These are phyloP conservation scores for Botrytis paeoniae DNA, from an alignment of 2,329 filamentous ascomycete species.

Conservation along the genomic window DNA sequence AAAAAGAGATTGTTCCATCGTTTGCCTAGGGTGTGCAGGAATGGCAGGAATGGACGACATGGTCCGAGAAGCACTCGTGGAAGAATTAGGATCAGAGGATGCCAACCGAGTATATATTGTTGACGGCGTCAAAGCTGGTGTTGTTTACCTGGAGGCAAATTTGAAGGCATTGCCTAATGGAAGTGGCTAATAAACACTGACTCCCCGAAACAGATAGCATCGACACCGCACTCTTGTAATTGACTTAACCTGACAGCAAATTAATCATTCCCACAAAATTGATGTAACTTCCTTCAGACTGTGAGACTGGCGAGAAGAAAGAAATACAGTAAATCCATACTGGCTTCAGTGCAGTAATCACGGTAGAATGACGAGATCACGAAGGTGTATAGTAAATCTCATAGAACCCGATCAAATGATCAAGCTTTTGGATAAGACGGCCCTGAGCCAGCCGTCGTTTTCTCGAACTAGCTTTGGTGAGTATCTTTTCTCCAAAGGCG, in stretches of 20 bases:
- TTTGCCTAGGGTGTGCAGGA: slow-evolving; percentile 85
- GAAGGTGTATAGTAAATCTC: no score
- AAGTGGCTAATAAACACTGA: not conserved
- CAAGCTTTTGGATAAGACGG: not conserved
- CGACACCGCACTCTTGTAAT: not conserved
- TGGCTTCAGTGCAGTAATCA: not conserved
- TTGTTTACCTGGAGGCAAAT: slow-evolving; percentile 40
- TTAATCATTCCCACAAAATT: not conserved
- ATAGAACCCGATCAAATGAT: not conserved
- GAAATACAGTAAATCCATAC: not conserved
- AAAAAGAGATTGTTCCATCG: slow-evolving; percentile 56
- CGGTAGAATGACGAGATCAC: not conserved
- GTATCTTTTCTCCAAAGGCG: not conserved
- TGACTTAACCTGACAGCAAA: not conserved
- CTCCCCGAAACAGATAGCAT: not conserved
- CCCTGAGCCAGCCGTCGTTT: not conserved
- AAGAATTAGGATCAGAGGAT: slow-evolving; percentile 58
- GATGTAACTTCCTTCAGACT: not conserved
- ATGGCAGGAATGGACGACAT: slow-evolving; percentile 83
- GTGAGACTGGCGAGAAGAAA: not conserved
- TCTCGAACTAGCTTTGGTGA: not conserved
- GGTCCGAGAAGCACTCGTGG: slow-evolving; percentile 66
- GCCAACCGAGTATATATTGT: slow-evolving; percentile 64
- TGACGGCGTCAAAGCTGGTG: slow-evolving; percentile 73
- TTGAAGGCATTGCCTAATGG: slow-evolving; percentile 12